A percentile compares a stretch with the other conserved stretches of the same genome.
Conservation (phyloP, 176 grass and related monocot species). For the Aegilops umbellulata region DNA sequence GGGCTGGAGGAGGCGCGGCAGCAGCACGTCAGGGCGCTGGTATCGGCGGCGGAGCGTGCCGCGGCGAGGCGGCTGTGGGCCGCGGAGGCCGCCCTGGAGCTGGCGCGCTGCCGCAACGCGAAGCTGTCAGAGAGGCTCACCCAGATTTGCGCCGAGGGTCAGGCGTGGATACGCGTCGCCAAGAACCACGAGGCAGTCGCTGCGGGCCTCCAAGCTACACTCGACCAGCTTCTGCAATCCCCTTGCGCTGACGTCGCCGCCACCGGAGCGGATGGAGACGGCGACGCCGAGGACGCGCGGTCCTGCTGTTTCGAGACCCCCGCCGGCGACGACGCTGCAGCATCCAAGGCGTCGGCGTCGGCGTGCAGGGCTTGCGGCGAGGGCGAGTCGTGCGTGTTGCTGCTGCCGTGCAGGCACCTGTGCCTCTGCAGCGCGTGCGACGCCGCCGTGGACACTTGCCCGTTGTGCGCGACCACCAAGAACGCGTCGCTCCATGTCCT, state of each 20-base stretch:
- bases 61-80: not conserved
- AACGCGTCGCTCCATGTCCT: conserved; percentile 57
- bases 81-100: conserved; percentile 45
- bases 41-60: not conserved
- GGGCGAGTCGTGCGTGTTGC: conserved; percentile 37
- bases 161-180: conserved; percentile 57
- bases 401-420: conserved; percentile 73
- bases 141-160: conserved; percentile 42
- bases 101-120: conserved; percentile 30
- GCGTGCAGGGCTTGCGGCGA: conserved; percentile 40
- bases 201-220: conserved; percentile 28
- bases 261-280: not conserved
- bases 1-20: conserved; percentile 37
- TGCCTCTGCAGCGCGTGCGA: conserved; percentile 55
- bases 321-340: not conserved
- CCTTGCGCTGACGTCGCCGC: not conserved
- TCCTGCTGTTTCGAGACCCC: conserved; percentile 42
- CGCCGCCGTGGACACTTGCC: conserved; percentile 26
- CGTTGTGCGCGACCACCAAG: conserved; percentile 42
- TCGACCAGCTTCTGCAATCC: conserved; percentile 41
- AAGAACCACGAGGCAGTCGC: conserved; percentile 48
- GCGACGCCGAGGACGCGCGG: conserved; percentile 5
- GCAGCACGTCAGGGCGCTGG: conserved; percentile 16
- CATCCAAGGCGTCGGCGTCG: not conserved
- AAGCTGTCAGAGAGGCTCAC: conserved; percentile 48